Percentiles rank a stretch among this genome's conserved stretches.
These are phyloP conservation scores for Acanthamoeba sp. DNA, from an alignment of 208 protist genomes.

Conservation along the genomic window DNA sequence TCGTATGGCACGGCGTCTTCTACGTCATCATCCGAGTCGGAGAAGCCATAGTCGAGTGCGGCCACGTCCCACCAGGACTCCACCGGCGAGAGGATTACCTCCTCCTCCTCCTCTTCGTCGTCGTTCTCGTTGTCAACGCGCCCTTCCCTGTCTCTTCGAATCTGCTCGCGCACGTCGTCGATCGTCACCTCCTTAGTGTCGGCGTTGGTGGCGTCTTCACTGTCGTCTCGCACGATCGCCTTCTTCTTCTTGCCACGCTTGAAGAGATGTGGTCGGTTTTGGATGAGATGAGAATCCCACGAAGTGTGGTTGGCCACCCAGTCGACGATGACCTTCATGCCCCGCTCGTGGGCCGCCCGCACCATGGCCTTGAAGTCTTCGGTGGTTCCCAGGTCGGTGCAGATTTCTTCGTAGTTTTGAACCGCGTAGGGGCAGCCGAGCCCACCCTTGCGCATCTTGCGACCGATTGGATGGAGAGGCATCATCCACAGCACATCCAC, in stretches of 20 bases:
- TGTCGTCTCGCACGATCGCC: neutral
- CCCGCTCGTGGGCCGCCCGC: neutral
- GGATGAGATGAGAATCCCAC: neutral
- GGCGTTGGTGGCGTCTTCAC: neutral
- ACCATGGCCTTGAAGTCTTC: neutral
- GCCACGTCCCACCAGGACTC: conserved; percentile 32
- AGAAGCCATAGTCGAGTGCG: neutral
- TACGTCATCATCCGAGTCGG: neutral
- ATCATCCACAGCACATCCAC: neutral
- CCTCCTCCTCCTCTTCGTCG: neutral
- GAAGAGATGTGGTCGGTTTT: neutral
- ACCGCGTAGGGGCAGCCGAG: neutral
- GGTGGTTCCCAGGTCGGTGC: neutral
- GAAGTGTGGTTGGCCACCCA: conserved; percentile 32
- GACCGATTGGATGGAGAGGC: neutral
- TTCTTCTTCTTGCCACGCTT: neutral
- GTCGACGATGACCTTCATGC: conserved; percentile 1
- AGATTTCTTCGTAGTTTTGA: neutral
- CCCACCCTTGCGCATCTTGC: neutral
- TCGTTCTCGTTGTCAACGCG: neutral
- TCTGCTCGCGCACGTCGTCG: neutral
- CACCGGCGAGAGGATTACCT: neutral
- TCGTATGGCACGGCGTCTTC: neutral
- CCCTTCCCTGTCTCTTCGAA: neutral
- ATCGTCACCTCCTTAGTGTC: no score